phyloP scores from a whole-genome alignment of 371 early-diverging fungal genomes.

The Syncephalastrum monosporum region DNA sequence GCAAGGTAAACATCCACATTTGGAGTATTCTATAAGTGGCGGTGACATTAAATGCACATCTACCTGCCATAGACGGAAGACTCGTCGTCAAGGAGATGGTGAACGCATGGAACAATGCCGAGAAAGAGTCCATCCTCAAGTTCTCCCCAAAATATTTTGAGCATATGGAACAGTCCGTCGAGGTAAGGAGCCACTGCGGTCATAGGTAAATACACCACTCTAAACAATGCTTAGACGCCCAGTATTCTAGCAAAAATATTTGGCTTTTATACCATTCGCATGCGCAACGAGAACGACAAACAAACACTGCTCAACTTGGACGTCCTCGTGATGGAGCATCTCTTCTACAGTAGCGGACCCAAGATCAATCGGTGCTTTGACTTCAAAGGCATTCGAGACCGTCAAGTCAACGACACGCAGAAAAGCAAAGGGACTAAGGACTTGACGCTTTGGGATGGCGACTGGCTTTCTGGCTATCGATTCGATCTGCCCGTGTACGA shows the following conservation, averaged over 20 bases:
- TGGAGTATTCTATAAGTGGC: no score
- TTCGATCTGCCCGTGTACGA: conserved; percentile 51
- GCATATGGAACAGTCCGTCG: conserved; percentile 67
- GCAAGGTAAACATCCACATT: conserved; percentile 38
- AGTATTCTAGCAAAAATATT: conserved; percentile 90
- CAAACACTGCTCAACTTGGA: conserved; percentile 71
- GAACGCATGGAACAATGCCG: conserved; percentile 70
- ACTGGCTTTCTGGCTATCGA: conserved; percentile 53
- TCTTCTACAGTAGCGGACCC: conserved; percentile 72
- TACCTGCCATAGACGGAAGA: conserved; percentile 64
- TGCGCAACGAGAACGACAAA: conserved; percentile 68
- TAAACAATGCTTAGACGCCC: conserved; percentile 47
- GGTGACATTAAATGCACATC: neutral
- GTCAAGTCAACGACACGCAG: conserved; percentile 46
- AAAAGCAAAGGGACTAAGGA: conserved; percentile 22
- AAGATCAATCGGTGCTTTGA: conserved; percentile 80
- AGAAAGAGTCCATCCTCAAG: conserved; percentile 82
- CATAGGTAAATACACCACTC: neutral
- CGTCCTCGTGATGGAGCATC: conserved; percentile 93
- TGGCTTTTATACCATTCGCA: conserved; percentile 85
- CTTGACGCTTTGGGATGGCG: conserved; percentile 67
- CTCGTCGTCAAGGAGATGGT: conserved; percentile 89
- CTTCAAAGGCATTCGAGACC: conserved; percentile 81
- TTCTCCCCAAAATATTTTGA: conserved; percentile 94
- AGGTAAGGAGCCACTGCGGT: conserved; percentile 14